Base-by-base conservation (phyloP, 768 basidiomycete genomes). In the Sporobolomyces roseus region DNA sequence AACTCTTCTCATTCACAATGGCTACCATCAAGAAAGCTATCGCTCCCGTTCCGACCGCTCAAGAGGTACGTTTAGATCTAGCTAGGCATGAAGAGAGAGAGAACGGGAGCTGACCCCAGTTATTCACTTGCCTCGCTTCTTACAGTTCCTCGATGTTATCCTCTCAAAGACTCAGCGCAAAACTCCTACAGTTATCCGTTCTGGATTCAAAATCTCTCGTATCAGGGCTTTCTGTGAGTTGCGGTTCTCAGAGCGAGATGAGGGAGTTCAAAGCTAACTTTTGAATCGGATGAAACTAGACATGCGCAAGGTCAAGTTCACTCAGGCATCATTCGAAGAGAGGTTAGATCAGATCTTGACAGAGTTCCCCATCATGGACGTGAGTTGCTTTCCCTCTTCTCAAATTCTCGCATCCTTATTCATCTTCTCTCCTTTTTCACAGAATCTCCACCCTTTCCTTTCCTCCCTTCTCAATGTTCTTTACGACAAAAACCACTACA, bases 401-500 rank as follows among this genome's bases (percentile, higher is more conserved):
- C 13, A 35, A 17, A 3, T 0, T 0, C 23, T 19, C 13, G 1
- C 0, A 54, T 0, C 27, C 19, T 41, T 33, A 29, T 48, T 61
- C 21, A 59, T 19, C 27, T 36, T 0, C n/a, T 30, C 46, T 29
- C 8, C 33, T n/a, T 6, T 50, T 9, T 51, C 55, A 5, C 76
- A 86, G 83, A 94, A 98, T 78, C 83, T 99, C 14, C 96, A 99
- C 79, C 96, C 96, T 2, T 99, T 98, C 83, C 83, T 98, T 23
- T 85, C 91, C 2, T 93, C 93, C 3, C 83, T 99, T 23, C 87
- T 99, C 85, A 99, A 99, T 80, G 96, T 99, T 21, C 85, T 99
- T 48, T 99, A 99, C 80, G 96, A 99, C 84, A 98, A 98, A 82
- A 97, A 97, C 78, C 94, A 99, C 78, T 97, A 97, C 85, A 98